Evolutionary conservation across 495 filamentous ascomycete genomes (phyloP).

Genomic region (Penicillium daleae): DNA sequence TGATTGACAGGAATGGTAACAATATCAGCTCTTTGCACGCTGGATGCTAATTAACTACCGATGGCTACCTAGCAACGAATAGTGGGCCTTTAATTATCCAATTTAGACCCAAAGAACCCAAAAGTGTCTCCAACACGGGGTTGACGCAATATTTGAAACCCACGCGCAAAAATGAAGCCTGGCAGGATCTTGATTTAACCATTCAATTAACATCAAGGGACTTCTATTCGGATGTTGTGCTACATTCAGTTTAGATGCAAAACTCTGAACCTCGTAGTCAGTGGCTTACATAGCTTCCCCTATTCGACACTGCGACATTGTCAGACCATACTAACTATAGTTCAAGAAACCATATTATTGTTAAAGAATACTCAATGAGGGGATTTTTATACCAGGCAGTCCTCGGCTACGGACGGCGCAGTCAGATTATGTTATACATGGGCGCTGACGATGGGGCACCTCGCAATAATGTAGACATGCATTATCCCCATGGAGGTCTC

Average conservation of each 20-base stretch:
- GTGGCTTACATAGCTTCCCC: background rate
- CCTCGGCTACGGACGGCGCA: constrained; percentile 4
- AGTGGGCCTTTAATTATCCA: constrained; percentile 2
- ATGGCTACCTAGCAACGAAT: constrained; percentile 4
- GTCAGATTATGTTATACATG: background rate
- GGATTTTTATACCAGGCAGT: constrained; percentile 10
- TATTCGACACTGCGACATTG: background rate
- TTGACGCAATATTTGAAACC: constrained; percentile 1
- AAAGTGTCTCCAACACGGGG: constrained; percentile 1
- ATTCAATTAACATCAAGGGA: constrained; percentile 7
- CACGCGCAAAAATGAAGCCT: constrained; percentile 9
- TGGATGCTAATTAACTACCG: background rate
- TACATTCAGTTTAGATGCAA: constrained; percentile 9
- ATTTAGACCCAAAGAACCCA: background rate
- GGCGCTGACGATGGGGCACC: constrained; percentile 12
- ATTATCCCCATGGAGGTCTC: constrained; percentile 9
- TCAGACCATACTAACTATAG: no score
- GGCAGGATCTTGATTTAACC: background rate
- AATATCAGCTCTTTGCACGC: background rate
- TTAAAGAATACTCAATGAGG: constrained; percentile 8
- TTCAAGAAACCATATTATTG: no score
- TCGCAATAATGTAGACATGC: constrained; percentile 4
- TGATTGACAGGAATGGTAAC: background rate
- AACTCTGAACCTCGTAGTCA: background rate
- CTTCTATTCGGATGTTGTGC: constrained; percentile 14